phyloP scores from a whole-genome alignment of 768 basidiomycete genomes.

The Mycena vulgaris region DNA sequence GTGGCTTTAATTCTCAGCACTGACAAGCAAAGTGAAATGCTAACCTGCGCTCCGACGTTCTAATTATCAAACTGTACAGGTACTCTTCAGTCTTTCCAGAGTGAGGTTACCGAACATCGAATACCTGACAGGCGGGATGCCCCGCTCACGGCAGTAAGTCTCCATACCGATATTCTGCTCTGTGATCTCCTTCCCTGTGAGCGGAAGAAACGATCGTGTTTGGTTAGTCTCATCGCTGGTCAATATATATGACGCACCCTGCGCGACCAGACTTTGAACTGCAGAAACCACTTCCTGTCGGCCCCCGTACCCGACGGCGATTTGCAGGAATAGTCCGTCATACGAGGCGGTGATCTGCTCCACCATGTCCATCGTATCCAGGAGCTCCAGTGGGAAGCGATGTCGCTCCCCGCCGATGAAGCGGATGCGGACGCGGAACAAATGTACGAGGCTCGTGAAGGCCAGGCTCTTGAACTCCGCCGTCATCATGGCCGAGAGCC shows the following conservation, averaged over 20 bases:
- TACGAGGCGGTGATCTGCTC: constrained; percentile 31
- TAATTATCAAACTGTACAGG: constrained; percentile 26
- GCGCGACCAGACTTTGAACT: constrained; percentile 20
- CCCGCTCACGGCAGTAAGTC: constrained; percentile 25
- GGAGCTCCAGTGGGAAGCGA: constrained; percentile 31
- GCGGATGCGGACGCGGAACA: constrained; percentile 31
- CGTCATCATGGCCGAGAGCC: constrained; percentile 35
- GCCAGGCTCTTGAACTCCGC: constrained; percentile 36
- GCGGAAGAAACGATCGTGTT: too few species aligned
- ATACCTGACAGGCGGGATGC: constrained; percentile 25
- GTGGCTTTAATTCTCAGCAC: too few species aligned
- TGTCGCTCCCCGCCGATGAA: constrained; percentile 31
- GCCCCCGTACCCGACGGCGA: constrained; percentile 38
- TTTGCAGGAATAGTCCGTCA: constrained; percentile 21
- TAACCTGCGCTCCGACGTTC: constrained; percentile 30
- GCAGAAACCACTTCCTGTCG: constrained; percentile 32
- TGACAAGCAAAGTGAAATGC: neutral
- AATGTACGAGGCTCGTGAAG: constrained; percentile 35
- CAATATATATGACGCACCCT: too few species aligned
- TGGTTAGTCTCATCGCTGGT: too few species aligned
- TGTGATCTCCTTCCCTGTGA: constrained; percentile 33
- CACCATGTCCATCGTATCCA: constrained; percentile 33
- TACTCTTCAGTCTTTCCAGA: too few species aligned
- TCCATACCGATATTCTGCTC: constrained; percentile 29
- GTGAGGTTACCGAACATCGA: too few species aligned